Conservation (phyloP, 2,329 filamentous ascomycete species). For the Raffaelea ambrosiae region DNA sequence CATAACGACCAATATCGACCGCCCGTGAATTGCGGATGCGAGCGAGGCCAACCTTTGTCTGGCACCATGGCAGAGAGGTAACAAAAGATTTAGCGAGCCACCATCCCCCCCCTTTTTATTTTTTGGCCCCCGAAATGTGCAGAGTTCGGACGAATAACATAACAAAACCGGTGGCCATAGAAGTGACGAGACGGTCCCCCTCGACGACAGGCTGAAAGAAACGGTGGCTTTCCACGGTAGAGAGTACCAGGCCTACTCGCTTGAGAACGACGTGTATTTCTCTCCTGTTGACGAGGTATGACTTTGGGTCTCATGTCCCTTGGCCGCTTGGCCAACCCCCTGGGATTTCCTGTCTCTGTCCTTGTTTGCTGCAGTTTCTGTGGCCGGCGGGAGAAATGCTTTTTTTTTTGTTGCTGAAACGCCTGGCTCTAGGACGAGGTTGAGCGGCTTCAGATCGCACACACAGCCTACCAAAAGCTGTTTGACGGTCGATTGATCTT, state of each 20-base stretch:
- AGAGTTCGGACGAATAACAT: neutral
- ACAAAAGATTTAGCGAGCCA: conserved; percentile 4
- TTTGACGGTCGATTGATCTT: conserved; percentile 64
- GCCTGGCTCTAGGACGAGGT: conserved; percentile 49
- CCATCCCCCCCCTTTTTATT: neutral
- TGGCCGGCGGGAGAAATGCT: no score
- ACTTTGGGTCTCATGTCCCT: no score
- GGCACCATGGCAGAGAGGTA: conserved; percentile 10
- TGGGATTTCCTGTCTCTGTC: neutral
- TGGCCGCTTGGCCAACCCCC: no score
- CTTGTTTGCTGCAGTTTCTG: no score
- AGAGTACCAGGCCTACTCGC: conserved; percentile 57
- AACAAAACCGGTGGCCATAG: conserved; percentile 20
- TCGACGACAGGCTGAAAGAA: conserved; percentile 52
- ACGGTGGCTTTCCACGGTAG: conserved; percentile 53
- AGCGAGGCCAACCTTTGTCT: neutral
- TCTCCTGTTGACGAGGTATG: conserved; percentile 62
- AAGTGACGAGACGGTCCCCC: conserved; percentile 36
- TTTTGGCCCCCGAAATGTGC: neutral
- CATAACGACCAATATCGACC: neutral
- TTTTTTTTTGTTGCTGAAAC: conserved; percentile 8
- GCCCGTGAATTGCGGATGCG: neutral
- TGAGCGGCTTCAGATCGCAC: conserved; percentile 54
- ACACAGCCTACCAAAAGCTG: conserved; percentile 51
- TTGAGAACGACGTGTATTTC: conserved; percentile 58